Evolutionary conservation across 192 early-diverging fungal genomes (phyloP), one percentile per base, ranked within the genome.

Genomic region (Gaertneriomyces sp.): DNA sequence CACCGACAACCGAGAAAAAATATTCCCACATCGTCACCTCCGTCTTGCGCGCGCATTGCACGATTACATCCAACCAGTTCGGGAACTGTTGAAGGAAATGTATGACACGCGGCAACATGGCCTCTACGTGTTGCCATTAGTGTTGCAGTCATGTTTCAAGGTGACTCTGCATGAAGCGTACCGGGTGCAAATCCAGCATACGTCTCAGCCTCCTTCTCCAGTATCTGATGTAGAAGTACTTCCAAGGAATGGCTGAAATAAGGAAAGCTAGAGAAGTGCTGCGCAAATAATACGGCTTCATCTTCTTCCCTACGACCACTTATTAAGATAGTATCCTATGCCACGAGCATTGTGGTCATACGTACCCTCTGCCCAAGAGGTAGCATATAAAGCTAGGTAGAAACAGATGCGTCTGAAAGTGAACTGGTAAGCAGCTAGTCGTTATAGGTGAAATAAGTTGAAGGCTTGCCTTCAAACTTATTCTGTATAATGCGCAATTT

Each of bases 241-340:
- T 99, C 97, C 40, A 99, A 78, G 25, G 90, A 87, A 74, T 99
- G 97, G 9, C 86, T 76, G 73, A 97, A 98, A 67, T 98, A 99
- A 45, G 82, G 78, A 43, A 92, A 76, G 19, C 87, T 77, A 66
- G 87, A 81, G 63, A 88, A 99, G 45, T 79, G 58, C 40, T 69
- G 65, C 9, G 86, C 87, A 81, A 94, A 90, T 43, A 72, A 68
- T 14, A 85, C 74, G 6, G 91, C 89, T 43, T 85, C 82, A 61
- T 78, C 77, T 54, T 86, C 74, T 56, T 17, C 77, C 58, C 43
- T 79, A 33, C 25, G 2, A 33, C 1, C 25, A 33, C 25, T 33
- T 33, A 2, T 33, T 33, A 33, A 33, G 25, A 33, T 0, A 0
- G 25, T 33, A 2, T 33, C 25, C 25, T 2, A 33, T 33, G 25